Evolutionary conservation across 257 asterid species (phyloP).

Genomic region (Capsicum chinense): DNA sequence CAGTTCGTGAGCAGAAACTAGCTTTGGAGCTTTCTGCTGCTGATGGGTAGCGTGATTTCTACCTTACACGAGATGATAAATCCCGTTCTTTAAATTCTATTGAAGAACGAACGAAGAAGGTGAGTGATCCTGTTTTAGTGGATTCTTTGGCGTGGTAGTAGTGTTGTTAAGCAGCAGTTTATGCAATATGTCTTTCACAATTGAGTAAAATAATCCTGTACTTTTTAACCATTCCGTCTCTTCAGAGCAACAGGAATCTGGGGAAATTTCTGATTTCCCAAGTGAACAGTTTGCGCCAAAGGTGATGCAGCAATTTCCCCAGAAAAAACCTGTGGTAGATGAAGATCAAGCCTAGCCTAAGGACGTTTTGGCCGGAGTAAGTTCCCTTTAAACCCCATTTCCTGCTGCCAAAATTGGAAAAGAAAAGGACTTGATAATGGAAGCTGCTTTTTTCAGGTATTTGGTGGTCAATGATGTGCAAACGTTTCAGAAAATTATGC

Average conservation of each 20-base stretch:
- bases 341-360: slow-evolving; percentile 54
- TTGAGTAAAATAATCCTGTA: neutral
- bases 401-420: neutral
- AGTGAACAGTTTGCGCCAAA: slow-evolving; percentile 50
- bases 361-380: slow-evolving; percentile 74
- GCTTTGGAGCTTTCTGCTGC: slow-evolving; percentile 82
- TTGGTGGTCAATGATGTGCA: slow-evolving; percentile 48
- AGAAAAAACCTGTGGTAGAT: slow-evolving; percentile 57
- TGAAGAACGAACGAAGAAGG: slow-evolving; percentile 84
- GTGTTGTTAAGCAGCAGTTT: no score
- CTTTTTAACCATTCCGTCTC: neutral
- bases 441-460: slow-evolving; percentile 48
- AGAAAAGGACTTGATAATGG: neutral
- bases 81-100: slow-evolving; percentile 62
- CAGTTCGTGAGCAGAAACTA: slow-evolving; percentile 74
- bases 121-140: slow-evolving; percentile 20
- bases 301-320: slow-evolving; percentile 61
- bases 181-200: neutral
- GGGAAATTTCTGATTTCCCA: slow-evolving; percentile 28
- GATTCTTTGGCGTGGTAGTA: neutral
- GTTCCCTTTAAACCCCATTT: slow-evolving; percentile 24
- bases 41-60: slow-evolving; percentile 77
- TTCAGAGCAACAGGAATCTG: slow-evolving; percentile 58
- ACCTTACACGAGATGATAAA: slow-evolving; percentile 78
- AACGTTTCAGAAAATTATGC: no score